Base-by-base conservation (phyloP, 768 basidiomycete species). In the Lactifluus hygrophoroides region DNA sequence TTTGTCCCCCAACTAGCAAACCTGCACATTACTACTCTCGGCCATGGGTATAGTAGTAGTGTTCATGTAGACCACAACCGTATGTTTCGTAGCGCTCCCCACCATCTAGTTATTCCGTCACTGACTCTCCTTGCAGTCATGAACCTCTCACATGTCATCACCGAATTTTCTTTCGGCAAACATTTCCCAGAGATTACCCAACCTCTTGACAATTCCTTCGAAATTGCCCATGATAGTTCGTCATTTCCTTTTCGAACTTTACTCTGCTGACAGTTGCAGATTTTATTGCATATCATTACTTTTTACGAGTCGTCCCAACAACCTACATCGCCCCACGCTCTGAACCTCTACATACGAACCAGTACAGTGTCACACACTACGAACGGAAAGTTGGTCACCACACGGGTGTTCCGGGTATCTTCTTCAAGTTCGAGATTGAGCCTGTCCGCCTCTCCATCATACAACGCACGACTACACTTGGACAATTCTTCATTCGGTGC, bases 371-470 rank as follows among this genome's bases (percentile, higher is more conserved):
- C 5, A 97, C 92, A 0, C 92, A 96, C 72, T 95, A 97, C 65
- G 84, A 81, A 1, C 83, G 90, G 30, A 77, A 80, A 17, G 74
- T 96, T 2, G 74, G 82, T 19, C 88, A 90, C 67, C 82, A 89
- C 62, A 73, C 76, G 16, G 90, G 89, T 7, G 86, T 91, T 0
- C 95, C 95, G 0, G 94, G 90, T 16, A 95, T 98, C 69, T 97
- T 95, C 77, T 96, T 97, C 86, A 96, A 97, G 72, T 97, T 92
- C 69, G 94, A 99, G 58, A 73, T 97, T 37, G 95, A 99, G 68
- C 93, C 94, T 0, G 80, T 98, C 72, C 77, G 81, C 23, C 77
- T 98, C 58, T 86, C 83, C 0, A 83, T 97, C 54, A 81, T 88
- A 66, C 94, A 98, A 72, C 83, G 93, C 17, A 97, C 95, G 19